These are phyloP conservation scores for Mortierella sp. DNA, from an alignment of 371 early-diverging fungal species.

Conservation along the genomic window DNA sequence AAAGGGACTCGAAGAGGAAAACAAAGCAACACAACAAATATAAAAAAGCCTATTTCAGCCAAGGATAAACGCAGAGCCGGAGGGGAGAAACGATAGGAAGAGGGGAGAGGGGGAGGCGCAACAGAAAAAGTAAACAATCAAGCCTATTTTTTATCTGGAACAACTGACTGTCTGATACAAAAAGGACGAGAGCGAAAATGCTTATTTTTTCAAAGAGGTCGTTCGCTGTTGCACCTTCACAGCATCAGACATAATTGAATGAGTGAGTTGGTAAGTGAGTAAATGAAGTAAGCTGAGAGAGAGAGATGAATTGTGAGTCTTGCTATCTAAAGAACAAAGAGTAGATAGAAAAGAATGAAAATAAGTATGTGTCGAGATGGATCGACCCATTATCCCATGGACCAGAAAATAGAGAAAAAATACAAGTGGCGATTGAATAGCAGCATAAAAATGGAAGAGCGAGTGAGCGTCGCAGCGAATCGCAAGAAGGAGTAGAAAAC, in stretches of 20 bases:
- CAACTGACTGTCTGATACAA: slow-evolving; percentile 6
- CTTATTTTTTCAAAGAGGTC: slow-evolving; percentile 3
- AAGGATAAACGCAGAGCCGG: slow-evolving; percentile 52
- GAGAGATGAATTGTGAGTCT: not conserved
- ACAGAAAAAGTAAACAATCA: slow-evolving; percentile 17
- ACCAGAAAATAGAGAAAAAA: not conserved
- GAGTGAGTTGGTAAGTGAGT: not conserved
- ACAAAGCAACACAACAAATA: not conserved
- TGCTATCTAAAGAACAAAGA: not conserved
- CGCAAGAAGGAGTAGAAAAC: no score
- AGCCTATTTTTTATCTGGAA: slow-evolving; percentile 11
- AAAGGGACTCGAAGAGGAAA: slow-evolving; percentile 5
- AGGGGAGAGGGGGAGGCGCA: not conserved
- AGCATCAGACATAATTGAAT: not conserved
- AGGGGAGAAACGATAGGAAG: not conserved
- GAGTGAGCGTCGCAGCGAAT: slow-evolving; percentile 8
- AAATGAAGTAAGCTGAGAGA: not conserved
- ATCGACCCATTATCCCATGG: not conserved
- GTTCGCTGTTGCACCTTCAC: not conserved
- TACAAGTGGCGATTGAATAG: not conserved
- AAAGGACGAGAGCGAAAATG: slow-evolving; percentile 3
- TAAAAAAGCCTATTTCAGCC: slow-evolving; percentile 10
- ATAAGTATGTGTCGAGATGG: slow-evolving; percentile 8
- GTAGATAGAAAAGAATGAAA: not conserved
- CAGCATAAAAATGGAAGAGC: not conserved